These are phyloP conservation scores for Calonectria crousiana DNA, from an alignment of 2,329 filamentous ascomycete species.

Conservation along the genomic window DNA sequence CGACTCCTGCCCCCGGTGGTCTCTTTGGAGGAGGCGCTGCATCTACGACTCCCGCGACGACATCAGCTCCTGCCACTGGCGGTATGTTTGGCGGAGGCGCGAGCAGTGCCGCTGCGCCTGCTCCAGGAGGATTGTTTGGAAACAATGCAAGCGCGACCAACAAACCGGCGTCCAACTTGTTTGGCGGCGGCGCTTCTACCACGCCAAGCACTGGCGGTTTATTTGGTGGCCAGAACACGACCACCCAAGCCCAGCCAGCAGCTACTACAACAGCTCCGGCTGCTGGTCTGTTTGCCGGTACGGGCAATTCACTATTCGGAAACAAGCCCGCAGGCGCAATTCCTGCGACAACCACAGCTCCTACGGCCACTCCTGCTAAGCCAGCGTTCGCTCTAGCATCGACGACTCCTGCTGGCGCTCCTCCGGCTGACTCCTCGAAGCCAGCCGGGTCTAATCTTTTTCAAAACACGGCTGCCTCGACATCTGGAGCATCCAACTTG, in stretches of 20 bases:
- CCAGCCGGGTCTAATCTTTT: slow-evolving; percentile 41
- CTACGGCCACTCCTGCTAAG: slow-evolving; percentile 57
- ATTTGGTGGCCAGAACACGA: slow-evolving; percentile 44
- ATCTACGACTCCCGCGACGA: slow-evolving; percentile 45
- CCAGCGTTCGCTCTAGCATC: slow-evolving; percentile 61
- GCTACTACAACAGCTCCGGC: slow-evolving; percentile 43
- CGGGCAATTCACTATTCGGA: slow-evolving; percentile 39
- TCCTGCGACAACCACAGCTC: slow-evolving; percentile 42
- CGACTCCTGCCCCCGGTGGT: slow-evolving; percentile 40
- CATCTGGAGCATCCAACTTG: slow-evolving; percentile 40
- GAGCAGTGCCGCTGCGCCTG: slow-evolving; percentile 45
- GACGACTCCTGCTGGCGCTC: slow-evolving; percentile 68
- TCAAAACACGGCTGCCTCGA: slow-evolving; percentile 35
- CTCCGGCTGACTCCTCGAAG: slow-evolving; percentile 55
- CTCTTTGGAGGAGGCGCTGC: slow-evolving; percentile 42
- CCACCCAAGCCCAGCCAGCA: slow-evolving; percentile 38
- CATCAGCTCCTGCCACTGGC: slow-evolving; percentile 29
- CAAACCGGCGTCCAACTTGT: slow-evolving; percentile 40
- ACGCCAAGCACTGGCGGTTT: slow-evolving; percentile 37
- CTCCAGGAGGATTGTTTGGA: slow-evolving; percentile 39
- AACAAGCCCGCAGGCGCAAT: slow-evolving; percentile 36
- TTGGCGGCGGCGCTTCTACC: slow-evolving; percentile 44
- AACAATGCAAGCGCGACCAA: slow-evolving; percentile 34
- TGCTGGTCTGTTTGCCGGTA: slow-evolving; percentile 46
- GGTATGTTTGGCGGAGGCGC: slow-evolving; percentile 48